Base-by-base conservation (phyloP, 768 basidiomycete genomes). In the Suillus plorans region DNA sequence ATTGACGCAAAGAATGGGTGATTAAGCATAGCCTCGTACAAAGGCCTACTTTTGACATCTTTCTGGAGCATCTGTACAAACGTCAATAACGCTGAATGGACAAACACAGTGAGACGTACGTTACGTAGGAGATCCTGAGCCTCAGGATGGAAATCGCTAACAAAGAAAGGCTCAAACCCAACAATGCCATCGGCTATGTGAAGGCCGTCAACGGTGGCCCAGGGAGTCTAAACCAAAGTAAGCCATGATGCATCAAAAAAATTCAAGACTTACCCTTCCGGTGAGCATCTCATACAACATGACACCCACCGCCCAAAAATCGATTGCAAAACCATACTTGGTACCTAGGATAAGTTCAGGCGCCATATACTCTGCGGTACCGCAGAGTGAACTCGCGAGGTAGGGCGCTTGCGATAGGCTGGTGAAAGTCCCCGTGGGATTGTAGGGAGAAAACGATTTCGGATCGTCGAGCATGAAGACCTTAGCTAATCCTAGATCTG, bases 401-500 rank as follows among this genome's bases (percentile, higher is more conserved):
- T 63, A 67, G 3, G 67, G 65, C 2, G 47, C 49, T 20, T 66
- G 60, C 4, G 67, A 66, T 18, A 63, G 18, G 20, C 47, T 31
- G 16, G 41, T 25, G 45, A 22, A 49, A 5, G 55, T 50, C 4
- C 60, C 65, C 10, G 52, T 62, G 22, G 41, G 41, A 28, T 47
- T 31, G 18, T 66, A 66, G 9, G 67, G 66, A n/a, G 64, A 64
- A 34, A 64, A 42, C 10, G 41, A 34, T 39, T 61, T 59, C 20
- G 41, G 45, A 39, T 47, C 20, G 22, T 36, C 41, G 6, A 62
- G 31, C 16, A 42, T 28, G 56, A 77, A 69, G 39, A 69, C 65
- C 5, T 69, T 72, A 6, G 88, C 85, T 44, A 86, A 84, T 18
- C 86, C 86, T 73, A 89, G 88, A 69, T 89, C 86, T 8, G 85